Base-by-base conservation (phyloP, 2,329 filamentous ascomycete genomes). In the Colletotrichum gloeosporioides region DNA sequence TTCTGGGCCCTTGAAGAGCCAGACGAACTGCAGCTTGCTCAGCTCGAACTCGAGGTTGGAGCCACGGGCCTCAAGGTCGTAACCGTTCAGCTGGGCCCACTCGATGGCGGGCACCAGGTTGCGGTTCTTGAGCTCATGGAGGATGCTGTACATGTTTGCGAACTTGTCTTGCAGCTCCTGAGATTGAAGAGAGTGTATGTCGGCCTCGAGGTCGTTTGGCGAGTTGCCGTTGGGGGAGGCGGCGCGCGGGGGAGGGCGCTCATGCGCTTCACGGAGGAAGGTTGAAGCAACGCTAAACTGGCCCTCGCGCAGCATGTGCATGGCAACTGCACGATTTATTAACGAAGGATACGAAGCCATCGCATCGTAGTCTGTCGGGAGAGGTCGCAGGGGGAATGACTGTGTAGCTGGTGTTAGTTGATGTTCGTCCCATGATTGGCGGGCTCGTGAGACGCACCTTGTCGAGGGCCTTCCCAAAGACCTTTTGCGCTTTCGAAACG, bases 21-120 rank as follows among this genome's bases (percentile, higher is more conserved):
- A 96, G 39, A 99, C 91, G 80, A 95, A 99, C 80, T 98, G 95
- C 22, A 99, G 89, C 78, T 95, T 94, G 85, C 93, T 95, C 3
- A 99, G 92, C 82, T 99, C 96, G 78, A 99, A 99, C 83, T 99
- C 96, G 3, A 99, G 91, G 80, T 98, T 98, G 81, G 95, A 98
- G 4, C 96, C 96, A 64, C 95, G 91, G 6, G 91, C 90, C 81
- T 98, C 95, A 4, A 99, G 89, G 31, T 92, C 88, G 7, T 86
- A 84, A 75, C 92, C 93, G 81, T 98, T 94, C 31, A 89, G 82
- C 49, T 92, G 89, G 1, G 97, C 95, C 97, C 97, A 99, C 71
- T 91, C 87, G 29, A 99, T 99, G 2, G 97, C 97, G 0, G 96
- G 95, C 1, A 90, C 84, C 3, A 99, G 90, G 80, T 98, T 95